Evolutionary conservation across 2,329 filamentous ascomycete species (phyloP).

Genomic region (Diplodia seriata): DNA sequence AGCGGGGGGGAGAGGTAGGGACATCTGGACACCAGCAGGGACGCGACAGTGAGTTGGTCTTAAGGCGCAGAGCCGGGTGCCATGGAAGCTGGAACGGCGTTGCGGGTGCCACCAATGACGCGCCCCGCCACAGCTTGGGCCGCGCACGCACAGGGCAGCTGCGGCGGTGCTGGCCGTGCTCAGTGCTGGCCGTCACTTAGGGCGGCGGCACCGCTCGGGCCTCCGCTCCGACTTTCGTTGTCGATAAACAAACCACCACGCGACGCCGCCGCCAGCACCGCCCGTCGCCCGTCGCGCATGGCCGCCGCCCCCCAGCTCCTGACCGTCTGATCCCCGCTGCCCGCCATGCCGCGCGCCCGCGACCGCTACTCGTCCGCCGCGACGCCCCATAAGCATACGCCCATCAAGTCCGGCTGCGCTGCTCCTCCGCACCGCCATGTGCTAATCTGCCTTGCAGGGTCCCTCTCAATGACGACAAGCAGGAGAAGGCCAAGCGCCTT

Average conservation of each 20-base stretch:
- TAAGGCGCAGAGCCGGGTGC: not conserved
- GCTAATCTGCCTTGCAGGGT: slow-evolving; percentile 64
- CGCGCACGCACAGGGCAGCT: slow-evolving; percentile 1
- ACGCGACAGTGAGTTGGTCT: not conserved
- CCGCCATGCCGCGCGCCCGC: slow-evolving; percentile 63
- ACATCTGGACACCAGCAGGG: not conserved
- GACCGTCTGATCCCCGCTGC: slow-evolving; percentile 33
- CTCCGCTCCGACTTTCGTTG: not conserved
- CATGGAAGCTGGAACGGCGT: slow-evolving; percentile 7
- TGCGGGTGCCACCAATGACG: slow-evolving; percentile 23
- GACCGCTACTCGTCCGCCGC: slow-evolving; percentile 51
- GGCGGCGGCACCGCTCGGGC: not conserved
- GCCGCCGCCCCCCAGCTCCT: not conserved
- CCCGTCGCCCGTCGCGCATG: not conserved
- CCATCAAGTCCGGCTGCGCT: slow-evolving; percentile 31
- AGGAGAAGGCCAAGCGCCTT: slow-evolving; percentile 87
- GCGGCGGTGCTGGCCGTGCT: not conserved
- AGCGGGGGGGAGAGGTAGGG: slow-evolving; percentile 1
- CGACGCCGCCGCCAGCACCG: too few species aligned
- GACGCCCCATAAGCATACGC: slow-evolving; percentile 56
- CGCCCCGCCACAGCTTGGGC: not conserved
- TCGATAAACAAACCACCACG: not conserved
- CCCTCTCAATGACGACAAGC: slow-evolving; percentile 92
- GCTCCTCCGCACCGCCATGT: not conserved
- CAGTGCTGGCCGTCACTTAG: not conserved